Conservation (phyloP, 768 basidiomycete species). For the Collybia sordida region DNA sequence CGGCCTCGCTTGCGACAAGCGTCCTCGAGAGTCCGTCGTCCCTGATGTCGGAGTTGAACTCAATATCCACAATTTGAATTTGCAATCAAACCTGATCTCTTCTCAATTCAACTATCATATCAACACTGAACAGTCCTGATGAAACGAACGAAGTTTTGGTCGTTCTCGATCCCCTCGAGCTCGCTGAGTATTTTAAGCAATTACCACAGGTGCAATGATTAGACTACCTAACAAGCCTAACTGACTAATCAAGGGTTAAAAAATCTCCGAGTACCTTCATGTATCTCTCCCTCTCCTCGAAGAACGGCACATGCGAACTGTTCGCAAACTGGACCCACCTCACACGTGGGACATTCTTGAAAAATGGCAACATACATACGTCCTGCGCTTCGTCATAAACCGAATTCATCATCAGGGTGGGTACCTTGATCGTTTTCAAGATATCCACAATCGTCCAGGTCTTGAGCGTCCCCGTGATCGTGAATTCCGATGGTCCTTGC, state of each 20-base stretch:
- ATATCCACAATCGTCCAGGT: slow-evolving; percentile 46
- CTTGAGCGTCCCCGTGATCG: slow-evolving; percentile 22
- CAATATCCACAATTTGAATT: no score
- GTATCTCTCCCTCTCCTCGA: slow-evolving; percentile 42
- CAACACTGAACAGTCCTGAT: no score
- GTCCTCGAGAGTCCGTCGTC: no score
- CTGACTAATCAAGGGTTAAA: slow-evolving; percentile 12
- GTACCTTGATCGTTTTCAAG: slow-evolving; percentile 35
- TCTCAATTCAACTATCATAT: no score
- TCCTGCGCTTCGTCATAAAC: slow-evolving; percentile 41
- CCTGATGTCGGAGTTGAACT: neutral
- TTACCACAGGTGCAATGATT: no score
- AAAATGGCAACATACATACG: slow-evolving; percentile 35
- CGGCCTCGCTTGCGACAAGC: no score
- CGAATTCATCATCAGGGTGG: slow-evolving; percentile 44
- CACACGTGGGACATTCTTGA: slow-evolving; percentile 35
- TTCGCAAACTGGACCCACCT: slow-evolving; percentile 46
- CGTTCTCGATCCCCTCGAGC: no score
- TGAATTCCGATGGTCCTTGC: slow-evolving; percentile 15
- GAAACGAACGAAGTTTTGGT: no score
- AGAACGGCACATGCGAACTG: slow-evolving; percentile 43
- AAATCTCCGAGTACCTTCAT: slow-evolving; percentile 37
- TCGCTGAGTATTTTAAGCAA: no score
- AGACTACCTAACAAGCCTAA: no score
- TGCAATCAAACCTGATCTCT: no score